Evolutionary conservation across 1,284 basidiomycete genomes (phyloP), one percentile per base, ranked within the genome.

Genomic region (Hemileia vastatrix): DNA sequence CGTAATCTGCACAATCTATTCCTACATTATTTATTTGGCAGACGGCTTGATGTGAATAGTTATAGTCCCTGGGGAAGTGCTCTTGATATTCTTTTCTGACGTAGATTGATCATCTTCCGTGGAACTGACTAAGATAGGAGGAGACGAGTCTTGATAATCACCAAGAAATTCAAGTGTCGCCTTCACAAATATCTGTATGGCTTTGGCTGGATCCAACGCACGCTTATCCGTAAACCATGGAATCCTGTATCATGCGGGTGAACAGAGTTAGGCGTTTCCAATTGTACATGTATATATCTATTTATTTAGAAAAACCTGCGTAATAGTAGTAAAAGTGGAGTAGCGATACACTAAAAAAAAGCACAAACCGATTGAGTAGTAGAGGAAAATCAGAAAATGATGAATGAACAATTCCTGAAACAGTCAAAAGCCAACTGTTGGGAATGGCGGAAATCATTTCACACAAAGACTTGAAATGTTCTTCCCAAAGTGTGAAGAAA

Each of bases 371-470:
- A 49, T 62, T 53, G n/a, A 50, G 44, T 31, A 62, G 31, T 19
- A 62, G 33, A 19, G 60, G 60, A 2, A 62, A 36, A 51, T 62
- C 60, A 13, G 60, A 62, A 31, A 62, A 62, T 1, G 60, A 62
- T 44, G 52, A 54, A 55, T 55, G 53, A 11, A 54, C 55, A 53
- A 62, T 62, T 49, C 60, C 60, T 19, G 45, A 45, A n/a, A 55
- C 19, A 18, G 60, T 62, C 40, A 53, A 32, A 24, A 62, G 40
- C 36, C 51, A 44, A 45, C 18, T 47, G 18, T 11, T 19, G 44
- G 31, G 52, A 19, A 5, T 51, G 43, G 47, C 19, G 32, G 21
- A 36, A 15, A 62, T 24, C n/a, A 55, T 9, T 9, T 55, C 45
- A 24, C n/a, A n/a, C 6, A 62, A 44, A 11, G 24, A 21, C 21